Percentiles rank a stretch among this genome's conserved stretches.
phyloP scores from a whole-genome alignment of 2,329 filamentous ascomycete genomes.

The Bipolaris victoriae region DNA sequence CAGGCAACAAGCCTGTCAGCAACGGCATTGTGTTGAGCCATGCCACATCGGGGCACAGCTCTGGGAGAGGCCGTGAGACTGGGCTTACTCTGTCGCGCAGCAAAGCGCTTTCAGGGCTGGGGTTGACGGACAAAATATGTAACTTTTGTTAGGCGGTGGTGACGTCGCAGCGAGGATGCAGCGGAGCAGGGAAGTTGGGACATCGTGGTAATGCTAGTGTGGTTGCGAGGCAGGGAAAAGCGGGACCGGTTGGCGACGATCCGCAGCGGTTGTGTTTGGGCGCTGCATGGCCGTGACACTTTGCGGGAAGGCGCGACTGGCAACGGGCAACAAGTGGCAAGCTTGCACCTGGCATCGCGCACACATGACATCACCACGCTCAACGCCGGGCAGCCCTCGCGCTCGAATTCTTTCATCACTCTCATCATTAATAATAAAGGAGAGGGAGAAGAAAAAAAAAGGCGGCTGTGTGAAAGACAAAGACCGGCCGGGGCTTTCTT shows the following conservation, averaged over 20 bases:
- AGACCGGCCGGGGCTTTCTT: not conserved
- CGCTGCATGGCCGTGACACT: not conserved
- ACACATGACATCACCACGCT: not conserved
- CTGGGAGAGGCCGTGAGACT: not conserved
- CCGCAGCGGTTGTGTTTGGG: not conserved
- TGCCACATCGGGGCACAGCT: too few relatives aligned
- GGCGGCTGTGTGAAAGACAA: not conserved
- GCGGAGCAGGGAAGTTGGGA: not conserved
- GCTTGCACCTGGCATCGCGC: not conserved
- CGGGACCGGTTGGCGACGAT: not conserved
- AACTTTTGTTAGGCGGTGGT: not conserved
- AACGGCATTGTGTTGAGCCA: too few relatives aligned
- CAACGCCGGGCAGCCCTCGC: not conserved
- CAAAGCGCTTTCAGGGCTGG: not conserved
- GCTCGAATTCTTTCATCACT: not conserved
- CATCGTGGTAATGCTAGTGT: too few relatives aligned
- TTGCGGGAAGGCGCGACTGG: not conserved
- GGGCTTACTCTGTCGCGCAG: not conserved
- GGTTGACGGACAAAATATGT: not conserved
- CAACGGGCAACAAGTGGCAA: not conserved
- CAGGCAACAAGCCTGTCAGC: too few relatives aligned
- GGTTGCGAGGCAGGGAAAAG: not conserved
- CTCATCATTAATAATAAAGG: too few relatives aligned
- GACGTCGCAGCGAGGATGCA: not conserved
- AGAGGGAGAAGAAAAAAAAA: too few relatives aligned